A percentile compares a stretch with the other conserved stretches of the same genome.
Conservation (phyloP, 768 basidiomycete species). For the Filobasidium wieringae region DNA sequence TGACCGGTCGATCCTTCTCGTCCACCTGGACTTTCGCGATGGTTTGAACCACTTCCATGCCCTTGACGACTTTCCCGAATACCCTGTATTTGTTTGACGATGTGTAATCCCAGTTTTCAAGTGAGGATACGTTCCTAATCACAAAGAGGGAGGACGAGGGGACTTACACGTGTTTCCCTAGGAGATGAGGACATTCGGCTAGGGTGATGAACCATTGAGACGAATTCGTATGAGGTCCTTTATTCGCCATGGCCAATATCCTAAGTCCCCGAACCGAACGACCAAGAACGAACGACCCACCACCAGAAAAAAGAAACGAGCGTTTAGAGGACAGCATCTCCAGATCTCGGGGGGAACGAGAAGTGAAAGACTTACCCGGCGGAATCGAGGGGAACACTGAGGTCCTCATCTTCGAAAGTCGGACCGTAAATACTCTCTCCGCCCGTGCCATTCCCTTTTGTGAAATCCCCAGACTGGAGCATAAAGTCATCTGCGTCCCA, state of each 20-base stretch:
- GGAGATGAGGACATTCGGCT: constrained; percentile 48
- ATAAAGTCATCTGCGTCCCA: constrained; percentile 41
- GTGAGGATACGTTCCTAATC: neutral
- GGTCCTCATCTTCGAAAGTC: constrained; percentile 43
- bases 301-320: no score
- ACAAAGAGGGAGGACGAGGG: neutral
- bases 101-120: neutral
- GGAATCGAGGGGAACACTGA: constrained; percentile 44
- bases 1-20: constrained; percentile 58
- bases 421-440: constrained; percentile 39
- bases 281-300: no score
- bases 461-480: constrained; percentile 77
- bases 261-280: constrained; percentile 37
- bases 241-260: constrained; percentile 79
- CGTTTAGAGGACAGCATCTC: no score
- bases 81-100: constrained; percentile 18
- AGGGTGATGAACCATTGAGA: constrained; percentile 82
- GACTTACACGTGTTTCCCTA: constrained; percentile 37
- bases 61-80: constrained; percentile 31
- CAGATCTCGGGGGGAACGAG: no score
- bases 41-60: constrained; percentile 44
- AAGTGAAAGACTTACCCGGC: constrained; percentile 52
- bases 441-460: constrained; percentile 42
- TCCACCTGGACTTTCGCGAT: constrained; percentile 59
- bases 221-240: constrained; percentile 61